Conservation (phyloP, 345 rosid genomes). For the Eucalyptus grandis region DNA sequence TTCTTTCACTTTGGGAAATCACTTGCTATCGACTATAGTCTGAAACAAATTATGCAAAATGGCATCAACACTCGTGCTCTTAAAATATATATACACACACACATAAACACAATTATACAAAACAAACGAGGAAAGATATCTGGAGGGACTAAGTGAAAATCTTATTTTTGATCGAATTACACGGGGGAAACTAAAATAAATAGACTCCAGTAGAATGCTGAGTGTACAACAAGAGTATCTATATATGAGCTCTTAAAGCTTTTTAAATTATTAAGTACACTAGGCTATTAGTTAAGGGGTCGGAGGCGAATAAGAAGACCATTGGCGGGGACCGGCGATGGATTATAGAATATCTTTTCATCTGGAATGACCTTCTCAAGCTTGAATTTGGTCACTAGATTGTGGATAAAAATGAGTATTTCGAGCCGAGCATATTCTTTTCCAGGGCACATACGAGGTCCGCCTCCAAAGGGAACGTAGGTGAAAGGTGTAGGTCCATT, state of each 20-base stretch:
- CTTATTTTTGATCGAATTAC: neutral
- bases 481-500: neutral
- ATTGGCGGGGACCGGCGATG: neutral
- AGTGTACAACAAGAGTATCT: neutral
- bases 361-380: neutral
- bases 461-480: neutral
- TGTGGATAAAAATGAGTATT: neutral
- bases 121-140: neutral
- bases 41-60: neutral
- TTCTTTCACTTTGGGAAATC: neutral
- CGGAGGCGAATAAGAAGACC: neutral
- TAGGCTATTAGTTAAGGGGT: neutral
- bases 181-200: neutral
- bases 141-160: neutral
- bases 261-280: neutral
- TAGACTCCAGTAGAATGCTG: neutral
- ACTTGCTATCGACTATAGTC: neutral
- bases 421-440: neutral
- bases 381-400: neutral
- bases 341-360: neutral
- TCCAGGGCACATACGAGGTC: neutral
- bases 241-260: neutral
- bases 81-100: too few relatives aligned
- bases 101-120: neutral
- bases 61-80: neutral